These are phyloP conservation scores for Auxenochlorella pyrenoidosa DNA, from an alignment of 139 green algal genomes.

Conservation along the genomic window DNA sequence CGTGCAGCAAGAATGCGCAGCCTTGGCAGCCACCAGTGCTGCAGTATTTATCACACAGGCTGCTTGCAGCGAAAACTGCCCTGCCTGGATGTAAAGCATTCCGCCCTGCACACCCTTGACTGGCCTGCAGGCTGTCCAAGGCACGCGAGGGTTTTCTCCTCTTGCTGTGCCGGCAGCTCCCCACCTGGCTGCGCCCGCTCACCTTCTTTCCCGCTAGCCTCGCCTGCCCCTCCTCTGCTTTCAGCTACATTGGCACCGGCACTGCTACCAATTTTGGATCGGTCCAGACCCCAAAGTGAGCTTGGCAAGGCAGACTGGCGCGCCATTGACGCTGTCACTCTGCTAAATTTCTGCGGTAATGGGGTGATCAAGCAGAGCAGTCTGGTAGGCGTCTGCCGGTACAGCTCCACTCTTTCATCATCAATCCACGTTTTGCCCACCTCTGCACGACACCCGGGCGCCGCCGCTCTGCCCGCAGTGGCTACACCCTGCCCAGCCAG, in stretches of 20 bases:
- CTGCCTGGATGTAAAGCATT: too few relatives aligned
- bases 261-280: constrained; percentile 22
- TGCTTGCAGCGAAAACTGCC: too few relatives aligned
- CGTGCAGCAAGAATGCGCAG: not conserved
- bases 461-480: not conserved
- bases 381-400: too few relatives aligned
- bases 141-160: not conserved
- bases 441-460: not conserved
- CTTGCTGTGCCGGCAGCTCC: not conserved
- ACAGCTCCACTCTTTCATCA: too few relatives aligned
- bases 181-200: not conserved
- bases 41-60: too few relatives aligned
- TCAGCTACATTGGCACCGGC: constrained; percentile 39
- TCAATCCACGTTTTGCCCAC: not conserved
- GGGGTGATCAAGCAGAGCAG: too few relatives aligned
- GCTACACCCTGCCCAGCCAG: not conserved
- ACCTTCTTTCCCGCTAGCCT: too few relatives aligned
- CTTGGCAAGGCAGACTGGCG: not conserved
- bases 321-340: too few relatives aligned
- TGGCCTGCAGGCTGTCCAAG: too few relatives aligned
- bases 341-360: too few relatives aligned
- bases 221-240: not conserved
- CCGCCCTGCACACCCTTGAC: too few relatives aligned
- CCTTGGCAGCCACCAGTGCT: too few relatives aligned
- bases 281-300: not conserved